These are phyloP conservation scores for Acrodontium crateriforme DNA, from an alignment of 2,329 filamentous ascomycete genomes.

Conservation along the genomic window DNA sequence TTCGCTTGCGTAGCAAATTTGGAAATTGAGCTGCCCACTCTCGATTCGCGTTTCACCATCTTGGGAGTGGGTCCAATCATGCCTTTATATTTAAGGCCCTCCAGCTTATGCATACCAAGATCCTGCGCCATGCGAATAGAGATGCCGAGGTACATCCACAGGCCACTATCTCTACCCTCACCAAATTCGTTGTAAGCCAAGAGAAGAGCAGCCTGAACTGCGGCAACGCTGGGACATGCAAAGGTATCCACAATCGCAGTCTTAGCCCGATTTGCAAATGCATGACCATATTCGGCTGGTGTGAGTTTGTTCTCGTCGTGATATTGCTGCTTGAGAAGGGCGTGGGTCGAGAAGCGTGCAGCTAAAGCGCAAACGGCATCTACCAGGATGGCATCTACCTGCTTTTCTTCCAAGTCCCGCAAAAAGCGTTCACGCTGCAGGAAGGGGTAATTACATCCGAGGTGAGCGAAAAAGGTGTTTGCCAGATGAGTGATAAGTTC, in stretches of 20 bases:
- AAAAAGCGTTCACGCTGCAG: slow-evolving; percentile 59
- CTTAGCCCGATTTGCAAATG: slow-evolving; percentile 71
- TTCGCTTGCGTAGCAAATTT: neutral
- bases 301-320: slow-evolving; percentile 33
- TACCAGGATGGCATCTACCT: slow-evolving; percentile 69
- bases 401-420: slow-evolving; percentile 64
- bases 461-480: slow-evolving; percentile 65
- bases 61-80: slow-evolving; percentile 42
- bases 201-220: slow-evolving; percentile 69
- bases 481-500: slow-evolving; percentile 63
- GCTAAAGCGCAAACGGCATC: slow-evolving; percentile 74
- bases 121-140: slow-evolving; percentile 74
- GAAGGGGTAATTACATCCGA: slow-evolving; percentile 80
- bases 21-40: slow-evolving; percentile 6
- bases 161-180: slow-evolving; percentile 70
- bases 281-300: slow-evolving; percentile 56
- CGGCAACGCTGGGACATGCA: slow-evolving; percentile 66
- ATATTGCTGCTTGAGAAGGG: slow-evolving; percentile 36
- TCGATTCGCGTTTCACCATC: slow-evolving; percentile 31
- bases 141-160: slow-evolving; percentile 89
- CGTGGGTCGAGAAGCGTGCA: slow-evolving; percentile 59
- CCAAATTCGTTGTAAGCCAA: slow-evolving; percentile 85
- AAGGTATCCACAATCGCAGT: slow-evolving; percentile 72
- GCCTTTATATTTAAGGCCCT: slow-evolving; percentile 52
- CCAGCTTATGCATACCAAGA: slow-evolving; percentile 66